phyloP scores from a whole-genome alignment of 2,329 filamentous ascomycete species.

The Tetracladium maxilliforme region DNA sequence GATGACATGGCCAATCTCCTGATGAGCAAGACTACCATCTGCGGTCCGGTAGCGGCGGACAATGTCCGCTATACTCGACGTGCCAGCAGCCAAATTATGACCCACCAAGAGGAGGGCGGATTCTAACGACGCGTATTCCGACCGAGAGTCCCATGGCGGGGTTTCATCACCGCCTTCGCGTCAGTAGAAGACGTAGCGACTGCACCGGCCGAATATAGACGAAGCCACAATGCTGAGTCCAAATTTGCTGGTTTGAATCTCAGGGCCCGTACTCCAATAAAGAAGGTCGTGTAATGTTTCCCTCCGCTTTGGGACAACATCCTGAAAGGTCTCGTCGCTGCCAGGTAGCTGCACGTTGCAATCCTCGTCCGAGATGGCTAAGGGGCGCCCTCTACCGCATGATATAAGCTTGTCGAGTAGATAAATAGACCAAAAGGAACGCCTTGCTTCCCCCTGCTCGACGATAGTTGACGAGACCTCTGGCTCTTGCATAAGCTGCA shows the following conservation, averaged over 20 bases:
- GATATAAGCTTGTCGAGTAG: constrained; percentile 20
- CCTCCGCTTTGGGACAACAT: constrained; percentile 8
- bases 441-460: constrained; percentile 17
- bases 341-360: constrained; percentile 16
- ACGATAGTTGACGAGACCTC: constrained; percentile 5
- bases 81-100: constrained; percentile 12
- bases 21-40: constrained; percentile 7
- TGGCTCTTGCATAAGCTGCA: constrained; percentile 17
- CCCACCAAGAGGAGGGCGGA: constrained; percentile 16
- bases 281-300: constrained; percentile 4
- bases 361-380: constrained; percentile 16
- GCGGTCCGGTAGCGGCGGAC: constrained; percentile 3
- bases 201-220: constrained; percentile 16
- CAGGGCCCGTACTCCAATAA: constrained; percentile 3
- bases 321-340: constrained; percentile 8
- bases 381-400: constrained; percentile 17
- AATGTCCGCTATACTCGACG: constrained; percentile 9
- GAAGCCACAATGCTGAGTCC: constrained; percentile 16
- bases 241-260: constrained; percentile 10
- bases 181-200: constrained; percentile 13
- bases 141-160: constrained; percentile 19
- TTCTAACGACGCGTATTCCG: constrained; percentile 16
- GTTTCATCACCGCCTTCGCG: constrained; percentile 7
- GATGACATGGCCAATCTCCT: constrained; percentile 11
- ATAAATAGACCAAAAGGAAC: constrained; percentile 22